These are phyloP conservation scores for Abelmoschus esculentus DNA, from an alignment of 345 rosid species.

Conservation along the genomic window DNA sequence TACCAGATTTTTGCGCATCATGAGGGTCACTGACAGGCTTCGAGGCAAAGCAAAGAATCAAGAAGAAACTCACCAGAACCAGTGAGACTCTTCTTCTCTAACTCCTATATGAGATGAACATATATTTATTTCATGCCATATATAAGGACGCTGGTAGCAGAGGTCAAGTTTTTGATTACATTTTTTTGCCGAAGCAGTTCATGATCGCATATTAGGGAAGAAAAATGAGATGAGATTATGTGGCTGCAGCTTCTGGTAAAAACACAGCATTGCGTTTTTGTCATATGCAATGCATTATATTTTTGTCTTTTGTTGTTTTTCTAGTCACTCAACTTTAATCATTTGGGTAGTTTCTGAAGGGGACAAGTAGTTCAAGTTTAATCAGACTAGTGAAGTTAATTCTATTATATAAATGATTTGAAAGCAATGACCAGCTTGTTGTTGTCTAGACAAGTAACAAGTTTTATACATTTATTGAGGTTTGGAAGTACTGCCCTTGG, in stretches of 20 bases:
- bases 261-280: neutral
- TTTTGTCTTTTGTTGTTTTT: neutral
- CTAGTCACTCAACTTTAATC: neutral
- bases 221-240: neutral
- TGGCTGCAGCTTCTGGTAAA: neutral
- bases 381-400: neutral
- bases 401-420: neutral
- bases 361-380: neutral
- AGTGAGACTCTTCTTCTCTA: slow-evolving; percentile 1
- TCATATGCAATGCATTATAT: neutral
- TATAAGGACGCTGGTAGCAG: neutral
- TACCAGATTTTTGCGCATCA: slow-evolving; percentile 84
- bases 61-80: slow-evolving; percentile 44
- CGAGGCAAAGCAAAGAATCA: slow-evolving; percentile 54
- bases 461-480: neutral
- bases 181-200: neutral
- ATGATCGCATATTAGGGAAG: neutral
- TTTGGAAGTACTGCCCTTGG: neutral
- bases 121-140: neutral
- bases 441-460: neutral
- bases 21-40: slow-evolving; percentile 90
- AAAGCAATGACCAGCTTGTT: neutral
- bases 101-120: neutral
- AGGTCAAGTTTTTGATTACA: neutral
- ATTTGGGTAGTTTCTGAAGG: neutral